A percentile compares a stretch with the other conserved stretches of the same genome.
These are phyloP conservation scores for Leptodontidium sp. DNA, from an alignment of 2,329 filamentous ascomycete species.

Conservation along the genomic window DNA sequence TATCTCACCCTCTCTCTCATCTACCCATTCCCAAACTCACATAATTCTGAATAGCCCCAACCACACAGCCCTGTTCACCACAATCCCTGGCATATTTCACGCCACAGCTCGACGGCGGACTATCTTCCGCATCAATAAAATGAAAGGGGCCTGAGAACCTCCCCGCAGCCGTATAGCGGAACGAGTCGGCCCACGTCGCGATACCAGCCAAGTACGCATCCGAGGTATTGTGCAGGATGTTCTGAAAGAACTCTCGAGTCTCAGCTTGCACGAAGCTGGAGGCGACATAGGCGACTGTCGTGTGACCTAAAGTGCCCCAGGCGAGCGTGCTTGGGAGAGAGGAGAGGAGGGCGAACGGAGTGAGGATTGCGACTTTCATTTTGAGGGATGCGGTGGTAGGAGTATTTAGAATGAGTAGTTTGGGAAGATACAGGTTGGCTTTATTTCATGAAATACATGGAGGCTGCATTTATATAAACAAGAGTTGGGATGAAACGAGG, in stretches of 20 bases:
- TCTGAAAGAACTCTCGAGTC: constrained; percentile 65
- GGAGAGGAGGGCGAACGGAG: constrained; percentile 15
- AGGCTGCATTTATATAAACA: constrained; percentile 17
- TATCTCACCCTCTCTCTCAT: neutral
- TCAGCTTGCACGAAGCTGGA: constrained; percentile 64
- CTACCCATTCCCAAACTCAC: constrained; percentile 35
- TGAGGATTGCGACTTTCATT: constrained; percentile 15
- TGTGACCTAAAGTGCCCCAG: constrained; percentile 63
- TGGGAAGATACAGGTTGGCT: neutral
- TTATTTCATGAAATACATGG: neutral
- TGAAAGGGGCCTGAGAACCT: constrained; percentile 69
- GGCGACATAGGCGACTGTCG: constrained; percentile 70
- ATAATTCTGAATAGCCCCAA: constrained; percentile 52
- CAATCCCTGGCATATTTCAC: constrained; percentile 69
- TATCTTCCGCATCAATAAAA: constrained; percentile 74
- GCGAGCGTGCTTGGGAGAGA: constrained; percentile 28
- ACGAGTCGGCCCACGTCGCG: constrained; percentile 72
- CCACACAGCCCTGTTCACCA: constrained; percentile 67
- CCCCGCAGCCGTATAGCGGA: constrained; percentile 69
- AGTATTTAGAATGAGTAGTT: neutral
- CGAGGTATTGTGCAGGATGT: constrained; percentile 61
- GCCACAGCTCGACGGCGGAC: constrained; percentile 63
- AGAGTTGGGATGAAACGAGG: constrained; percentile 14
- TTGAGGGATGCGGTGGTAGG: neutral
- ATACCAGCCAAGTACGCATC: constrained; percentile 68